These are phyloP conservation scores for Corniculantispora saksenae DNA, from an alignment of 2,329 filamentous ascomycete genomes.

Conservation along the genomic window DNA sequence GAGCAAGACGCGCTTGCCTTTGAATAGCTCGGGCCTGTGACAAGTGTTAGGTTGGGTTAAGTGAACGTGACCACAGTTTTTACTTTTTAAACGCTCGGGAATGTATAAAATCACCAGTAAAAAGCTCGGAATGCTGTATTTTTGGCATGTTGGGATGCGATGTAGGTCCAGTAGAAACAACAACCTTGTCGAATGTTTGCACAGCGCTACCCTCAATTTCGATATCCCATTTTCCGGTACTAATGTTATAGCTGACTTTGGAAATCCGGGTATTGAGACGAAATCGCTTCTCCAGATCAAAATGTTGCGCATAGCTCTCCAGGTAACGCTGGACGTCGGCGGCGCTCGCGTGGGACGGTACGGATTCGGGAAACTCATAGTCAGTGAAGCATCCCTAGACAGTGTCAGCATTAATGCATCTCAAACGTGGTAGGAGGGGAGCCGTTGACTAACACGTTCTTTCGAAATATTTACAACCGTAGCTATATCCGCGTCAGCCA, in stretches of 20 bases:
- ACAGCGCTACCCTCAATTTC: constrained; percentile 29
- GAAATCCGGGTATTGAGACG: constrained; percentile 29
- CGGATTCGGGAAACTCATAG: constrained; percentile 34
- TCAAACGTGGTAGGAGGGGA: no score
- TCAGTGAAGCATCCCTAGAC: constrained; percentile 38
- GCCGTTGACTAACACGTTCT: constrained; percentile 30
- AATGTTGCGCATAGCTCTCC: constrained; percentile 36
- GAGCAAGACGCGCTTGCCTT: constrained; percentile 45
- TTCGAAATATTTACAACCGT: constrained; percentile 36
- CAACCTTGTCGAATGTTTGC: constrained; percentile 39
- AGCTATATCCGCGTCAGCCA: constrained; percentile 23
- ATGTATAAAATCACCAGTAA: constrained; percentile 42
- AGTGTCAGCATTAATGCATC: no score
- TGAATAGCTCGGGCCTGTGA: constrained; percentile 35
- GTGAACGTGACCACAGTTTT: no score
- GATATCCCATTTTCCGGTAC: constrained; percentile 30
- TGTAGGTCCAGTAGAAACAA: constrained; percentile 37
- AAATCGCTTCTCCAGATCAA: constrained; percentile 29
- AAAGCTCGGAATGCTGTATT: constrained; percentile 40
- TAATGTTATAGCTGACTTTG: constrained; percentile 25
- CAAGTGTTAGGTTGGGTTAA: no score
- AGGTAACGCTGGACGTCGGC: constrained; percentile 33
- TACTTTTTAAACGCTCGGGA: constrained; percentile 37
- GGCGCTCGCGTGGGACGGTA: constrained; percentile 28
- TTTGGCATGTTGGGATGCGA: constrained; percentile 34